Conservation (phyloP, 805 yeast genomes). For the Monosporozyma aerobia region DNA sequence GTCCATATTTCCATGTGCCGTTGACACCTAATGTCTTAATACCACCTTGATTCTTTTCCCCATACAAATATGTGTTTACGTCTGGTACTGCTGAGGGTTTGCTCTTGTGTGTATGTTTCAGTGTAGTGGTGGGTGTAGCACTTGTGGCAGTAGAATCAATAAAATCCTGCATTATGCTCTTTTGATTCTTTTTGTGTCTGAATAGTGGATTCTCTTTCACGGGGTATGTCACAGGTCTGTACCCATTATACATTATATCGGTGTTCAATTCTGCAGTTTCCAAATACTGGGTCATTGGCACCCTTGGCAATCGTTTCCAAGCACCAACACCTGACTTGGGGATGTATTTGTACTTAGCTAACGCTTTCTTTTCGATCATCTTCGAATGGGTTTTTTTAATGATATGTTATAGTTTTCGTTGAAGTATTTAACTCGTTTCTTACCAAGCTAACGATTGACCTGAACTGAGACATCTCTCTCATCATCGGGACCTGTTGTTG, state of each 20-base stretch:
- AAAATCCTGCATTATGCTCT: background rate
- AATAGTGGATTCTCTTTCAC: constrained; percentile 27
- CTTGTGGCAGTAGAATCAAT: background rate
- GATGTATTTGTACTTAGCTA: background rate
- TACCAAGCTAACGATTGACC: no score
- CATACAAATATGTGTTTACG: constrained; percentile 3
- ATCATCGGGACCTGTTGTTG: background rate
- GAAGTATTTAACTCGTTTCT: background rate
- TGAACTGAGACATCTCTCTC: no score
- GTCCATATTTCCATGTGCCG: constrained; percentile 26
- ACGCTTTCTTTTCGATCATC: background rate
- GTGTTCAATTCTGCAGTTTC: constrained; percentile 20
- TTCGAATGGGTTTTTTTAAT: no score
- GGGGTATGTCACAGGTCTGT: constrained; percentile 27
- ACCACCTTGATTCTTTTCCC: constrained; percentile 18
- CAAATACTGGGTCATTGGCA: constrained; percentile 27
- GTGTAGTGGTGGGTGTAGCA: background rate
- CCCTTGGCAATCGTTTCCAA: constrained; percentile 17
- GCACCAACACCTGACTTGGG: background rate
- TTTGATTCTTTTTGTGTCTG: constrained; percentile 5
- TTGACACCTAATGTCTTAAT: constrained; percentile 25
- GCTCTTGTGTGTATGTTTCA: background rate
- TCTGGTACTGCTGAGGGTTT: background rate
- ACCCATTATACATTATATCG: constrained; percentile 28
- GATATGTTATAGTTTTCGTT: background rate